A percentile compares a stretch with the other conserved stretches of the same genome.
phyloP scores from a whole-genome alignment of 805 yeast species.

The Jamesozyma hellenica region DNA sequence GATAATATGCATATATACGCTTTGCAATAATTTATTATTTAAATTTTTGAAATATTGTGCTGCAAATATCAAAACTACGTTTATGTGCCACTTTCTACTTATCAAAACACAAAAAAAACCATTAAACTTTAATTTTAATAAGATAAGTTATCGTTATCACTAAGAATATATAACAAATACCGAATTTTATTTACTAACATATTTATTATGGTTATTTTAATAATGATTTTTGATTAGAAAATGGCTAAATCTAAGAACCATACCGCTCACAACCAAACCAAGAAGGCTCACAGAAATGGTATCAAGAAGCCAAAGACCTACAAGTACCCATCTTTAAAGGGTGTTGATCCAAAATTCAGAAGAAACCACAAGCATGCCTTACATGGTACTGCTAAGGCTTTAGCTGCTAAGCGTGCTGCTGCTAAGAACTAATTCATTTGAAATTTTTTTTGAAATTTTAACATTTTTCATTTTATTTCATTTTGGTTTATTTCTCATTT shows the following conservation, averaged over 20 bases:
- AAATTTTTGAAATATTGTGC: no score
- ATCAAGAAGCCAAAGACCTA: constrained; percentile 97
- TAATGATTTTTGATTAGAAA: constrained; percentile 22
- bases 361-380: constrained; percentile 99
- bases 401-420: constrained; percentile 68
- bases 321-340: constrained; percentile 97
- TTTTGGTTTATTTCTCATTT: neutral
- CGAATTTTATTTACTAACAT: constrained; percentile 1
- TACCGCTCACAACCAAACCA: constrained; percentile 99
- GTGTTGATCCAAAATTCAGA: constrained; percentile 98
- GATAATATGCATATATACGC: no score
- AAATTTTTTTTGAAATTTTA: neutral
- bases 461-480: neutral
- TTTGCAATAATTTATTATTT: no score
- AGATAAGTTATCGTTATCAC: no score
- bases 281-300: constrained; percentile 99
- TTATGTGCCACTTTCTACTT: no score
- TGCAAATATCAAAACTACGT: no score
- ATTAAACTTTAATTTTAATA: no score
- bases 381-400: constrained; percentile 93
- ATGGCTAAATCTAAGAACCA: constrained; percentile 99
- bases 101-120: no score
- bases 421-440: constrained; percentile 4
- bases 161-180: no score
- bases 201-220: neutral